Evolutionary conservation across 225 moss, liverwort and hornwort species (phyloP), one percentile per base, ranked within the genome.

Genomic region (Polytrichum commune): DNA sequence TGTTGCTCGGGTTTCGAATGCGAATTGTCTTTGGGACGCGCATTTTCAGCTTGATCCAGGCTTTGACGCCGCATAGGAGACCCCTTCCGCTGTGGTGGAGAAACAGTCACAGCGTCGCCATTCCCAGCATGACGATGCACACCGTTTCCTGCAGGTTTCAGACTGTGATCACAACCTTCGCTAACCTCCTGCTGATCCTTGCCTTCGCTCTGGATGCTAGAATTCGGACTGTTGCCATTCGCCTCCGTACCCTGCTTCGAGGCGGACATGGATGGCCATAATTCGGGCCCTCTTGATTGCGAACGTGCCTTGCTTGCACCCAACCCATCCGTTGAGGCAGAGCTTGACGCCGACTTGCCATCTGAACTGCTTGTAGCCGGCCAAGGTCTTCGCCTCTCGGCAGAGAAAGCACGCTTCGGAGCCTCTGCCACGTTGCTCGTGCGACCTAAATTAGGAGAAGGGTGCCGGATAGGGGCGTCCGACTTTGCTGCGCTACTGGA

Each of bases 41-140:
- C 84, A 78, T 96, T 96, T 78, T 96, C 96, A 4, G 80, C 65
- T 67, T 93, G 96, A 75, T 93, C 96, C 0, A 76, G 74, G 74
- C 90, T 90, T 77, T 89, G 93, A 27, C 96, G 89, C 67, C 96
- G 87, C 89, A 93, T 83, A 65, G 96, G 96, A 32, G 96, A 96
- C 6, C 89, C 90, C 65, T 93, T 96, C 72, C 93, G 85, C 18
- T 75, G 80, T 5, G 90, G 81, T 8, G 58, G 58, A 54, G 85
- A 78, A 20, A 69, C 77, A 60, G 82, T 75, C 67, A 76, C 72
- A 28, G 76, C 72, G 33, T 74, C 86, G 13, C 46, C 46, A 4
- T 46, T 46, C 3, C 46, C 46, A 29, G 73, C 55, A 62, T 74
- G 38, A 70, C 92, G 82, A 54, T 92, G 91, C 61, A 90, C 76